Base-by-base conservation (phyloP, 2,329 filamentous ascomycete species). In the Talaromyces pinophilus region DNA sequence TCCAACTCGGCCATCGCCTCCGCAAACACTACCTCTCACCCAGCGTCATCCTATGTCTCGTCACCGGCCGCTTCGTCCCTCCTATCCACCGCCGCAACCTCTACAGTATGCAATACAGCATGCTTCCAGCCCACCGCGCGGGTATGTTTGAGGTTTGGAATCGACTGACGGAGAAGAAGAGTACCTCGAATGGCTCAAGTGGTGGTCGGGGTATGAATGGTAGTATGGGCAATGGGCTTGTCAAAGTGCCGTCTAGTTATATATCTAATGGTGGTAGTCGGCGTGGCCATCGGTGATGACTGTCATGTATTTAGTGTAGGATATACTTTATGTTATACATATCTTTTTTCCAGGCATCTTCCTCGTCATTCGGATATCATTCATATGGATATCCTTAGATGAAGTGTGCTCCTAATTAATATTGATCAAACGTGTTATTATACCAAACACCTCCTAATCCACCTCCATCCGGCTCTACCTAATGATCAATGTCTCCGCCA, bases 81-180 rank as follows among this genome's bases (percentile, higher is more conserved):
- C 94, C 96, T 0, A 96, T 99, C 59, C 93, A 97, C 76, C 87
- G 96, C 62, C 94, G 93, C 75, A 96, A 95, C 74, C 84, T 99
- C 61, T 99, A 99, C 80, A 96, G 92, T 71, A 83, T 99, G 73
- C 95, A 99, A 80, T 99, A 99, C 79, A 96, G 92, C 81, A 98
- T 98, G 92, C 84, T 99, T 48, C 96, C 96, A 0, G 90, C 92
- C 7, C 86, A 87, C 63, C 84, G 96, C 54, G 90, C 92, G 0
- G 88, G 90, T 1, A 90, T 98, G 66, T 83, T 86, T 72, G 93
- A 97, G 75, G 90, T 98, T 77, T 99, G 96, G 95, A 83, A 85
- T 52, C 85, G 87, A 46, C 80, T 95, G 64, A 90, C 86, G 70
- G 80, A 86, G 64, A 78, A 76, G 62, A 79, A 77, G 63, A 66